Evolutionary conservation across 768 basidiomycete species (phyloP).

Genomic region (Xerocomus potaroensis): DNA sequence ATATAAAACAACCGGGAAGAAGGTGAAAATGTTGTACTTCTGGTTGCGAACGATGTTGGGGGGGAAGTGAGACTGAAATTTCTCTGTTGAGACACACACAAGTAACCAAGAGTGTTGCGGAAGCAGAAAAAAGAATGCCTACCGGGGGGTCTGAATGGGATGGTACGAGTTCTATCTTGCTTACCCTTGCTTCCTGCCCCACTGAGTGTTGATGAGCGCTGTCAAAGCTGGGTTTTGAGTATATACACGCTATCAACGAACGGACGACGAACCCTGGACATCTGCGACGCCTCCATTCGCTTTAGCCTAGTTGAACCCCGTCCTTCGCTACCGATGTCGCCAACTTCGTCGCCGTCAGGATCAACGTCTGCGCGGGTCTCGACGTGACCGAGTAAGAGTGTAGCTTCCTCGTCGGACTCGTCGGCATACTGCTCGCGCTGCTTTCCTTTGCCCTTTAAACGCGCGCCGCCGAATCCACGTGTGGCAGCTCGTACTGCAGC

Average conservation of each 20-base stretch:
- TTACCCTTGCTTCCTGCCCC: conserved; percentile 11
- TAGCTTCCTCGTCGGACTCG: conserved; percentile 60
- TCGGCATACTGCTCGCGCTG: conserved; percentile 56
- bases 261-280: conserved; percentile 13
- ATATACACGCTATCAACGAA: background rate
- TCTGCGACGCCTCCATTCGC: conserved; percentile 23
- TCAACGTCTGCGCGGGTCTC: conserved; percentile 35
- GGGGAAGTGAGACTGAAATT: conserved; percentile 66
- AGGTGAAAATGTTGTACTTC: conserved; percentile 96
- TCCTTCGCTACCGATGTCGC: conserved; percentile 32
- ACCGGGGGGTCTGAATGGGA: conserved; percentile 77
- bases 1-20: conserved; percentile 95
- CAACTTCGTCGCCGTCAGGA: conserved; percentile 35
- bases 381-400: conserved; percentile 39
- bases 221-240: conserved; percentile 1
- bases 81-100: conserved; percentile 43
- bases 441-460: conserved; percentile 36
- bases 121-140: conserved; percentile 8
- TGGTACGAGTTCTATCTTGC: conserved; percentile 72
- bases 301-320: conserved; percentile 25
- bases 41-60: conserved; percentile 95
- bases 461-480: conserved; percentile 14
- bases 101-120: background rate
- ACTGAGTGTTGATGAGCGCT: conserved; percentile 23
- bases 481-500: conserved; percentile 26